phyloP scores from a whole-genome alignment of 1,139 yeast species.

The Candida pseudoviswanathii region DNA sequence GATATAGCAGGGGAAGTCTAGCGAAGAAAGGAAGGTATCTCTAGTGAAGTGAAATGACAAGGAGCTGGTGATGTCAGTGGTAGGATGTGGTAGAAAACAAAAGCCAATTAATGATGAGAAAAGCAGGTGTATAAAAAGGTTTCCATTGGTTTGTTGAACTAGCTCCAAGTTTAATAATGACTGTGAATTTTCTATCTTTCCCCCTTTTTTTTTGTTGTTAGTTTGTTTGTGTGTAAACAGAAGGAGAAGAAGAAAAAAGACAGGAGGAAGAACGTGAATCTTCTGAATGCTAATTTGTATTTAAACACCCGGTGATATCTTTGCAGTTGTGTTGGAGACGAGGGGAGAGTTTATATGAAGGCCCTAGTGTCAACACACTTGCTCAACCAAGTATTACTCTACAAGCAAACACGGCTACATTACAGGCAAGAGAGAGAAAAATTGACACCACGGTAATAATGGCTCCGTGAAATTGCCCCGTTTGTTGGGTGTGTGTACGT shows the following conservation, averaged over 20 bases:
- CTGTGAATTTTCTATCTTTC: conserved; percentile 1
- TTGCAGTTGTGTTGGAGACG: no score
- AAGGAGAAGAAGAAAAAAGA: neutral
- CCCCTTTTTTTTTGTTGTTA: conserved; percentile 1
- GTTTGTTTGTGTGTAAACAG: neutral
- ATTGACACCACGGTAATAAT: neutral
- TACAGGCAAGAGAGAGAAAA: neutral
- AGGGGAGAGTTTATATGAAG: no score
- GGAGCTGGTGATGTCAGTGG: neutral
- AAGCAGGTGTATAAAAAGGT: neutral
- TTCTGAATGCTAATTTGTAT: neutral
- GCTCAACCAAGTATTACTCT: neutral
- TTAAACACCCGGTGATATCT: no score
- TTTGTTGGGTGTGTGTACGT: neutral
- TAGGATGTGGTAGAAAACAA: neutral
- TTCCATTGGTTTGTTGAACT: neutral
- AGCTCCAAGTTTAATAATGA: neutral
- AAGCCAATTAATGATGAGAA: neutral
- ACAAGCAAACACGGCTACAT: neutral
- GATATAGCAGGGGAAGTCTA: neutral
- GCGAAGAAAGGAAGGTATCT: no score
- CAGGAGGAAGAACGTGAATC: conserved; percentile 1
- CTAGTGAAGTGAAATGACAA: neutral
- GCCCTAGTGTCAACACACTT: neutral
- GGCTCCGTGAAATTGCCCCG: no score